These are phyloP conservation scores for Alloteropsis semialata DNA, from an alignment of 176 grass and related monocot genomes.

Conservation along the genomic window DNA sequence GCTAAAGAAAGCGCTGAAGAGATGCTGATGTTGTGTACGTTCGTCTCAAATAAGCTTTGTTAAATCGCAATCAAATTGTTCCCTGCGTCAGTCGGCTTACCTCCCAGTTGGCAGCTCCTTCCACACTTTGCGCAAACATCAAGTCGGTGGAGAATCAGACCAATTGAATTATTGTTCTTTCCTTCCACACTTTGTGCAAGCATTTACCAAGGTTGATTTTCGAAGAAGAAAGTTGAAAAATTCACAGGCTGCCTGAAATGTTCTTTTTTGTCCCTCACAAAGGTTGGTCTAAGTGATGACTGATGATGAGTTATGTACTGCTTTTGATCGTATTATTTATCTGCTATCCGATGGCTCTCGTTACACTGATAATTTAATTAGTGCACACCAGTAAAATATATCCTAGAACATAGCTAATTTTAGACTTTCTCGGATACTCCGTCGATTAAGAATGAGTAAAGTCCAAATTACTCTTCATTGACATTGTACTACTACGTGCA, in stretches of 20 bases:
- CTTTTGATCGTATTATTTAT: neutral
- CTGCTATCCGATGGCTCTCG: neutral
- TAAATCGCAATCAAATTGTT: constrained; percentile 27
- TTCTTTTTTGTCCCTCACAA: neutral
- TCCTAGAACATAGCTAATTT: no score
- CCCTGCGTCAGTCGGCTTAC: neutral
- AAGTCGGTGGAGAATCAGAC: neutral
- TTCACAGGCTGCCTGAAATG: neutral
- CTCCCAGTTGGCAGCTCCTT: neutral
- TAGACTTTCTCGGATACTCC: no score
- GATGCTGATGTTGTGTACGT: neutral
- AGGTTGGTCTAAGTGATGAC: neutral
- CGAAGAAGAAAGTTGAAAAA: neutral
- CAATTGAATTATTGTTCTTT: no score
- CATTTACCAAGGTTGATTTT: neutral
- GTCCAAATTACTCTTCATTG: no score
- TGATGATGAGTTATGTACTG: no score
- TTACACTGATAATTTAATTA: neutral
- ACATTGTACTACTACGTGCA: no score
- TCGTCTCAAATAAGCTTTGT: neutral
- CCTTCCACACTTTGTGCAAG: neutral
- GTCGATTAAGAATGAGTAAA: no score
- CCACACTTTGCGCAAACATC: neutral
- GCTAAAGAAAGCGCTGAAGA: neutral
- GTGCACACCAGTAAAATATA: neutral